Percentiles rank a stretch among this genome's conserved stretches.
These are phyloP conservation scores for Aspergillus hortae DNA, from an alignment of 2,329 filamentous ascomycete genomes.

Conservation along the genomic window DNA sequence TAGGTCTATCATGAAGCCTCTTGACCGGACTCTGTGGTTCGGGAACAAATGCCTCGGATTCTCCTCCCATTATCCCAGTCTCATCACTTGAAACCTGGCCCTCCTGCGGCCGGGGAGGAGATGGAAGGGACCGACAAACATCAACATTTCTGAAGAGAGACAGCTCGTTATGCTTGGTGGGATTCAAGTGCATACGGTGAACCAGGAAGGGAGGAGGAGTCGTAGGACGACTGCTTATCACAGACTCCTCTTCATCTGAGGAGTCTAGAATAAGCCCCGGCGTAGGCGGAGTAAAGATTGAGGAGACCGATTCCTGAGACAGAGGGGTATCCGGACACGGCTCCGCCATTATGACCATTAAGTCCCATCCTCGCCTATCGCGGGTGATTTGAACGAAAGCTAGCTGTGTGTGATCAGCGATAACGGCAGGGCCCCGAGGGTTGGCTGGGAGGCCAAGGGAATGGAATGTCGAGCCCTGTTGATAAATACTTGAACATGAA, in stretches of 20 bases:
- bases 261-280: conserved; percentile 7
- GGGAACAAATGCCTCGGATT: too few relatives aligned
- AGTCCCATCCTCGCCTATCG: too few relatives aligned
- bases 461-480: background rate
- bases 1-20: background rate
- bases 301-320: conserved; percentile 16
- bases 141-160: too few relatives aligned
- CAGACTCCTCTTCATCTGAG: conserved; percentile 7
- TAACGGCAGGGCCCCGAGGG: too few relatives aligned
- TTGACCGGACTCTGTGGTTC: background rate
- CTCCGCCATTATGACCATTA: background rate
- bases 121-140: too few relatives aligned
- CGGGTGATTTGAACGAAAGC: too few relatives aligned
- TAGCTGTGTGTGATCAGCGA: too few relatives aligned
- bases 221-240: background rate
- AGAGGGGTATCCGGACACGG: conserved; percentile 16
- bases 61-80: too few relatives aligned
- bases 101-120: too few relatives aligned
- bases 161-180: too few relatives aligned
- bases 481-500: background rate
- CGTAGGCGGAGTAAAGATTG: conserved; percentile 2
- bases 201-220: conserved; percentile 4
- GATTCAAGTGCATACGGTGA: background rate
- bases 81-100: too few relatives aligned
- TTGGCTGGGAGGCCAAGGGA: too few relatives aligned